Conservation (phyloP, 2,329 filamentous ascomycete species). For the Sclerotinia subarctica region DNA sequence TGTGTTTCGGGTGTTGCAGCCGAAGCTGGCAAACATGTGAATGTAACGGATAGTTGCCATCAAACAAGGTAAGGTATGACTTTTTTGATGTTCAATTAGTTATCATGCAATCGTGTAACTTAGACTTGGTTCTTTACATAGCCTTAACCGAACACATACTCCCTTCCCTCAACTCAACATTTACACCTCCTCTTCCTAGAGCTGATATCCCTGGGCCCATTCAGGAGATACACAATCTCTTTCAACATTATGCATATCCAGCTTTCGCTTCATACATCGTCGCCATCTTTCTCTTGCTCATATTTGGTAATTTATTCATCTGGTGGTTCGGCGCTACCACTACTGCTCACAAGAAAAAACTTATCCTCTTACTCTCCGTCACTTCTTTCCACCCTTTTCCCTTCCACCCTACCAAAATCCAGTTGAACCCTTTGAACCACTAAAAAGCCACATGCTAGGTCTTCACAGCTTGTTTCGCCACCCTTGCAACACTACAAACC, state of each 20-base stretch:
- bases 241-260: neutral
- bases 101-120: neutral
- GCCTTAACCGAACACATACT: neutral
- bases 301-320: neutral
- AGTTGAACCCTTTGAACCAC: neutral
- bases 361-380: neutral
- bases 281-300: neutral
- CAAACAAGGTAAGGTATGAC: neutral
- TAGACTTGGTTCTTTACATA: neutral
- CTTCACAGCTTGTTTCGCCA: neutral
- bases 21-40: neutral
- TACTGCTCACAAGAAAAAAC: neutral
- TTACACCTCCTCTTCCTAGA: neutral
- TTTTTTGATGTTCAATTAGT: no score
- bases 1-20: neutral
- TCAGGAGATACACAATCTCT: neutral
- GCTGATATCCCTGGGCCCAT: neutral
- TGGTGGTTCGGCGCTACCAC: neutral
- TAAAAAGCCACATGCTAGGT: neutral
- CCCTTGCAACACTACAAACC: neutral
- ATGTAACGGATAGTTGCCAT: neutral
- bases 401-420: rapidly evolving
- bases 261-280: neutral
- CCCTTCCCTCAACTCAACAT: neutral
- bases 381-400: neutral